Evolutionary conservation across 2,329 filamentous ascomycete genomes (phyloP), one percentile per base, ranked within the genome.

Genomic region (Sporothrix curviconia): DNA sequence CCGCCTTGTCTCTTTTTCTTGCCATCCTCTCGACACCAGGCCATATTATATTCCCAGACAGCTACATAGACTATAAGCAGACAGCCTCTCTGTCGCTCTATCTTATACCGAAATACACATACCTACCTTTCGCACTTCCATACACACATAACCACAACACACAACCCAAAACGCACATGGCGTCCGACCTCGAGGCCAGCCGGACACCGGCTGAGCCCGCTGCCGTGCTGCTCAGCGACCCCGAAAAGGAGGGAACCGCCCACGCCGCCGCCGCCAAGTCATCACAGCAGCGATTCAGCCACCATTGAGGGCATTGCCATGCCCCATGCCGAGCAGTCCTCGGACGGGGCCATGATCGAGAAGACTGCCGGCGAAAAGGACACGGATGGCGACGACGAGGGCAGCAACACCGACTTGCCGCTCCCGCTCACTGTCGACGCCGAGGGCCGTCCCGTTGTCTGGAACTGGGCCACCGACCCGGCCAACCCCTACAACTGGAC

Each of bases 401-500:
- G 32, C 7, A 15, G 4, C 28, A 17, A 24, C 32, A 7, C 39
- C 25, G n/a, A n/a, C n/a, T n/a, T n/a, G 32, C 47, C 55, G 8
- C 42, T 19, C 7, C 54, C 30, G 7, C 19, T 51, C 24, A 44
- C 43, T n/a, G 40, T 51, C 30, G 57, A 58, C 30, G 51, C 51
- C n/a, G 39, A 42, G 1, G 54, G 49, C 28, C 44, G 36, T 2
- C 37, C 40, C 2, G 47, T 59, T 15, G 25, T 19, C 32, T 62
- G 60, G 61, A 59, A 68, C 55, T 76, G 74, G 73, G 64, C 70
- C 1, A 61, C 63, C 0, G 76, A 77, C 40, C 66, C 69, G 0
- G 64, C 71, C n/a, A 81, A 81, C 58, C 78, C 77, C 0, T 73
- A 71, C 60, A 82, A 82, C 63, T 82, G 79, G 78, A 66, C 76